Evolutionary conservation across 192 early-diverging fungal species (phyloP).

Genomic region (Thamnidium elegans): DNA sequence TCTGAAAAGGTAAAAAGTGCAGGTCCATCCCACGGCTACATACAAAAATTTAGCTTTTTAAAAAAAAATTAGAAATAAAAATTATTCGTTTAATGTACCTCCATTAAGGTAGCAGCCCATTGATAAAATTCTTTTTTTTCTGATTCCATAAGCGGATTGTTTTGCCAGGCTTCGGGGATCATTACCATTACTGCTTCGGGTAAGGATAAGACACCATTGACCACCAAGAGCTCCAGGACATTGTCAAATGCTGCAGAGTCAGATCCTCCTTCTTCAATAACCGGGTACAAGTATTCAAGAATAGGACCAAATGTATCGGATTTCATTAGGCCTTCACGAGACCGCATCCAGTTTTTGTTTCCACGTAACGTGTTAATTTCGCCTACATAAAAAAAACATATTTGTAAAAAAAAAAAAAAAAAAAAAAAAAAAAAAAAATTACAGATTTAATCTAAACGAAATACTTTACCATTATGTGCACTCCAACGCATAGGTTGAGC

Average conservation of each 20-base stretch:
- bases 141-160: slow-evolving; percentile 77
- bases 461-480: slow-evolving; percentile 88
- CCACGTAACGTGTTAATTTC: slow-evolving; percentile 99
- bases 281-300: slow-evolving; percentile 83
- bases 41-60: too few relatives aligned
- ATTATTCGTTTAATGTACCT: slow-evolving; percentile 22
- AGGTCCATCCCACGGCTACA: slow-evolving; percentile 90
- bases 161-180: slow-evolving; percentile 99
- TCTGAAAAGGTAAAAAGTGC: slow-evolving; percentile 97
- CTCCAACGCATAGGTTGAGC: slow-evolving; percentile 98
- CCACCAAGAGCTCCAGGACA: slow-evolving; percentile 90
- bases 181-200: slow-evolving; percentile 98
- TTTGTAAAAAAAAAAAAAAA: neutral
- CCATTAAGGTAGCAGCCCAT: slow-evolving; percentile 97
- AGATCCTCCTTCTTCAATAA: slow-evolving; percentile 93
- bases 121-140: slow-evolving; percentile 93
- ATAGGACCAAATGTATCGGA: slow-evolving; percentile 77
- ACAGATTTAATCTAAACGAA: neutral
- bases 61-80: too few relatives aligned
- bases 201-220: slow-evolving; percentile 85
- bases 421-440: too few relatives aligned
- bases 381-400: slow-evolving; percentile 44
- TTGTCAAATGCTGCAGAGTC: slow-evolving; percentile 98
- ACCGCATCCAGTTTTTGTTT: slow-evolving; percentile 99
- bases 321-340: slow-evolving; percentile 91